Evolutionary conservation across 1,284 basidiomycete species (phyloP), one percentile per base, ranked within the genome.

Genomic region (Albatrellus sp.): DNA sequence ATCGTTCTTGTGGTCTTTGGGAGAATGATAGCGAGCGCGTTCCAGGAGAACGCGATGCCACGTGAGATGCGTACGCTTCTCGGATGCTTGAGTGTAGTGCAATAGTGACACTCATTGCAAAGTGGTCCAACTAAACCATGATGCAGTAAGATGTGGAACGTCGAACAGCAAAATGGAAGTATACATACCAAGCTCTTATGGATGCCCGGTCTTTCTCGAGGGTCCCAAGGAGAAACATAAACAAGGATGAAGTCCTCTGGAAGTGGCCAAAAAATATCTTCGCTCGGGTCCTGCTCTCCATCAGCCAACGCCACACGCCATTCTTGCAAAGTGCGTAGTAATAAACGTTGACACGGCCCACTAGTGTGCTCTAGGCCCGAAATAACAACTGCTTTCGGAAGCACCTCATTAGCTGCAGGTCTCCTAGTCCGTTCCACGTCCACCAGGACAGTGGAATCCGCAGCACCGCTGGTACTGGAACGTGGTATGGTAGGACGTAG

Each of bases 171-270:
- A 34, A 14, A 37, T 10, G n/a, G 24, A 3, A 24, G 12, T 13
- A 20, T 13, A 60, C 75, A 52, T 57, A 86, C 84, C 56, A 87
- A 59, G 45, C 66, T 69, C 50, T 73, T 73, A 53, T 81, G 68
- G 31, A 88, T 70, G 0, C 63, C 57, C 0, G 85, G 84, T 46
- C 79, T 65, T 54, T 85, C 80, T 42, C 64, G 64, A 1, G 72
- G 61, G 56, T 84, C 72, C 48, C 68, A 61, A 13, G 74, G 69
- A 59, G 80, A 84, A 5, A 90, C 74, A 52, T 81, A 86, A 1
- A 89, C 69, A 44, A 80, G 59, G 31, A 88, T 64, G 55, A 89
- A 90, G 1, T 70, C 73, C 5, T 75, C 67, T 1, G 86, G 84
- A n/a, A 87, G 58, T 45, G 70, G 69, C 68, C 75, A 77, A 0